phyloP scores from a whole-genome alignment of 2,329 filamentous ascomycete genomes.

The Phyllosticta citrichinensis region DNA sequence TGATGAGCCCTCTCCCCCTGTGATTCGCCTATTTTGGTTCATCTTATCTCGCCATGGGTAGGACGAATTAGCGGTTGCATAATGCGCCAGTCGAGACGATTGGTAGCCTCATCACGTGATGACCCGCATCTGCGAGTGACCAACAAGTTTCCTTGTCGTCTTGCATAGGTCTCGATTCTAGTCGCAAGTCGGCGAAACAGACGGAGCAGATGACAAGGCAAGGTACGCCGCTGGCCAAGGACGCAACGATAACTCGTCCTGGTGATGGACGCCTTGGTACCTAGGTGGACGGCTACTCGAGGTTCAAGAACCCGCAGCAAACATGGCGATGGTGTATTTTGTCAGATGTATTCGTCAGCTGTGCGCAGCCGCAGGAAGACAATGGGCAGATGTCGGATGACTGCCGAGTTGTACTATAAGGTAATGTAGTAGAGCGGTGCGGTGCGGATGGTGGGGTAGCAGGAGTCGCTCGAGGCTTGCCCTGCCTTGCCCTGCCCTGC shows the following conservation, averaged over 20 bases:
- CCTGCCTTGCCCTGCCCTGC: no score
- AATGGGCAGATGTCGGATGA: background rate
- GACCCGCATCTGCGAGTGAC: background rate
- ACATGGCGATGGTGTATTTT: background rate
- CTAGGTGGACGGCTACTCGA: background rate
- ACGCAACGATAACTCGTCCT: background rate
- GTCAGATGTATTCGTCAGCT: background rate
- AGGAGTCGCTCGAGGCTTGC: background rate
- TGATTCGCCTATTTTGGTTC: no score
- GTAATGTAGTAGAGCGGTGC: background rate
- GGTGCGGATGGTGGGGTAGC: background rate
- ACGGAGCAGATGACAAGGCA: background rate
- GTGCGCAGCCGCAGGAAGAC: background rate
- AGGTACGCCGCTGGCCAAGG: background rate
- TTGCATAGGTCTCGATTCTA: background rate
- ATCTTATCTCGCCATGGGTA: no score
- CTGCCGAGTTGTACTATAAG: background rate
- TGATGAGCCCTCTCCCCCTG: no score
- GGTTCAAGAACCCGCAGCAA: background rate
- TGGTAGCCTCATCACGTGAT: background rate
- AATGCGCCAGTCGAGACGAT: background rate
- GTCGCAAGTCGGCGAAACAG: background rate
- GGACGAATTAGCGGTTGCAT: no score
- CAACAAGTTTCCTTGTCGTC: background rate
- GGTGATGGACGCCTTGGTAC: background rate